phyloP scores from a whole-genome alignment of 352 stramenopile genomes.

The Pythium apleroticum region DNA sequence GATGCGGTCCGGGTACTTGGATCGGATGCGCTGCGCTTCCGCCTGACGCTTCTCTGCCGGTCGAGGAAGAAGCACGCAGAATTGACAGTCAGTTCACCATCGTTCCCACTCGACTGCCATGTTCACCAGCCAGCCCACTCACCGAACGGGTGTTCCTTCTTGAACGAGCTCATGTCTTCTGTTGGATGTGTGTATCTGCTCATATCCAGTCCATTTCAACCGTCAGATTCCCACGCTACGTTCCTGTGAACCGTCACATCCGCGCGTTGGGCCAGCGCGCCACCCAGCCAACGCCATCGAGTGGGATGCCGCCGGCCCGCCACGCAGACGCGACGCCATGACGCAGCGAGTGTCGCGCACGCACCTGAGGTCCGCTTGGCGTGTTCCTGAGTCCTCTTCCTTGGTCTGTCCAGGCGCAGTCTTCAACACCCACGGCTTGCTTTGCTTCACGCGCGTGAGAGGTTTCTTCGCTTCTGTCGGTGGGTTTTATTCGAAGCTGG shows the following conservation, averaged over 20 bases:
- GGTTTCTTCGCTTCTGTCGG: conserved; percentile 29
- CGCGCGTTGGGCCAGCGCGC: background rate
- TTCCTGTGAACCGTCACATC: conserved; percentile 7
- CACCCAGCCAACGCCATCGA: background rate
- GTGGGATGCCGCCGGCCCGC: background rate
- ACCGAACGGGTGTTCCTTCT: conserved; percentile 91
- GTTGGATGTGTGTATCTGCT: conserved; percentile 10
- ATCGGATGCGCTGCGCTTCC: conserved; percentile 97
- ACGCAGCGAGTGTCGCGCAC: background rate
- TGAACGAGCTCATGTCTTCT: conserved; percentile 84
- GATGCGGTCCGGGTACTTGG: conserved; percentile 99
- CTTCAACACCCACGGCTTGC: conserved; percentile 26
- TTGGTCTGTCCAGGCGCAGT: conserved; percentile 23
- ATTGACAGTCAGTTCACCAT: background rate
- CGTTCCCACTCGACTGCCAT: background rate
- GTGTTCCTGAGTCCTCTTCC: conserved; percentile 6
- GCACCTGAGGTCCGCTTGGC: conserved; percentile 17
- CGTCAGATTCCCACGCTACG: conserved; percentile 1
- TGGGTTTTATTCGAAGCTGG: conserved; percentile 30
- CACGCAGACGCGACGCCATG: background rate
- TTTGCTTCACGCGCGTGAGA: conserved; percentile 15
- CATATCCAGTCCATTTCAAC: background rate
- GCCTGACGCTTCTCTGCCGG: conserved; percentile 94
- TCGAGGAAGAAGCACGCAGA: background rate
- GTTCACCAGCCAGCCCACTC: conserved; percentile 17